Evolutionary conservation across 345 rosid species (phyloP), one percentile per base, ranked within the genome.

Genomic region (Draba incana): DNA sequence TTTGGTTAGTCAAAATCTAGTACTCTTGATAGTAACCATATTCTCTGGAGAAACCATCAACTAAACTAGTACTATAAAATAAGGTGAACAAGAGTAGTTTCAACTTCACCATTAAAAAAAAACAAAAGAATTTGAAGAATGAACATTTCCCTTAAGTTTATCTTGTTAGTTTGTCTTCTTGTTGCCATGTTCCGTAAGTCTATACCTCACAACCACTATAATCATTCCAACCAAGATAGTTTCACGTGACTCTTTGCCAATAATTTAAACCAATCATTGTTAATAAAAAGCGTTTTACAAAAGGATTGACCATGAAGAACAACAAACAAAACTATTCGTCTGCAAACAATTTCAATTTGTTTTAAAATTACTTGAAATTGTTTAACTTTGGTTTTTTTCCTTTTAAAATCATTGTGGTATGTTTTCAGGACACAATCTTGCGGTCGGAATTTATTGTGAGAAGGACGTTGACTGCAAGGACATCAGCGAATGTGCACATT

Each of bases 101-200:
- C 39, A 37, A 4, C 39, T 23, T 39, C 63, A 58, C 48, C 48
- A 39, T 41, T 41, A 20, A 20, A 1, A 12, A 1, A 16, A 12
- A 20, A 20, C 23, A 39, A 39, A 13, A 57, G 38, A 57, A 20
- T 20, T 20, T 20, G 20, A 20, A 20, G 20, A 0, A 20, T 58
- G 63, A 58, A 57, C 48, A 31, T 24, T 27, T 58, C 63, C 12
- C 25, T 58, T 10, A 41, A 58, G 35, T 33, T 39, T 6, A 6
- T 58, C 12, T 58, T 58, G 4, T 39, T 25, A 2, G 48, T 24
- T 4, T 56, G 9, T 39, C 63, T 58, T 41, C 48, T 58, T 12
- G 10, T 25, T 35, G 11, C 42, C 13, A 6, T 24, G 20, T 58
- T 13, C 15, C 12, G 63, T 41, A 58, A 57, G 33, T 23, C 6